Evolutionary conservation across 495 filamentous ascomycete genomes (phyloP).

Genomic region (Lasiosphaeria ovina): DNA sequence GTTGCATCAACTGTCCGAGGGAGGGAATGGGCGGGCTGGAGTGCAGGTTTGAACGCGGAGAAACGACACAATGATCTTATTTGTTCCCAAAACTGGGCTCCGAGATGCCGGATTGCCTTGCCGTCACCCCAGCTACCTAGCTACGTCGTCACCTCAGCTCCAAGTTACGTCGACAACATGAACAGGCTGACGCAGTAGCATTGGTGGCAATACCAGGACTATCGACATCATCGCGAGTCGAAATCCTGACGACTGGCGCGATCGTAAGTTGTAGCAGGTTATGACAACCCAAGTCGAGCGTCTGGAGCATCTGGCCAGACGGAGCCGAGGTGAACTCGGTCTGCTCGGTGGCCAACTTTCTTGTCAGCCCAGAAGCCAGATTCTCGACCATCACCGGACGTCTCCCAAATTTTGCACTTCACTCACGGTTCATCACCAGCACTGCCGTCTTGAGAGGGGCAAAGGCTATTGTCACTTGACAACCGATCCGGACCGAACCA

Average conservation of each 20-base stretch:
- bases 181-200: not conserved
- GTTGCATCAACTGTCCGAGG: slow-evolving; percentile 9
- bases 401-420: no score
- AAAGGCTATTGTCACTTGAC: no score
- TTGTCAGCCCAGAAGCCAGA: no score
- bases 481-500: no score
- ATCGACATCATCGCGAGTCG: not conserved
- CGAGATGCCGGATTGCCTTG: not conserved
- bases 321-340: no score
- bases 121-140: not conserved
- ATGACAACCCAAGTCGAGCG: not conserved
- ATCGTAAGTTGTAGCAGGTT: not conserved
- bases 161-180: not conserved
- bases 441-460: no score
- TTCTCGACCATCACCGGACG: no score
- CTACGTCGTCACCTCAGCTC: not conserved
- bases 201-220: not conserved
- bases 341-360: no score
- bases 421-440: no score
- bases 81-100: not conserved
- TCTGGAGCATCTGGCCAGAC: no score
- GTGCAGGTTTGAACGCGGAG: not conserved
- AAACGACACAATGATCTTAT: not conserved
- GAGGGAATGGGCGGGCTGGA: not conserved
- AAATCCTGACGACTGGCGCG: not conserved